Conservation (phyloP, 108 stramenopile species). For the Nannochloropsis gaditana region DNA sequence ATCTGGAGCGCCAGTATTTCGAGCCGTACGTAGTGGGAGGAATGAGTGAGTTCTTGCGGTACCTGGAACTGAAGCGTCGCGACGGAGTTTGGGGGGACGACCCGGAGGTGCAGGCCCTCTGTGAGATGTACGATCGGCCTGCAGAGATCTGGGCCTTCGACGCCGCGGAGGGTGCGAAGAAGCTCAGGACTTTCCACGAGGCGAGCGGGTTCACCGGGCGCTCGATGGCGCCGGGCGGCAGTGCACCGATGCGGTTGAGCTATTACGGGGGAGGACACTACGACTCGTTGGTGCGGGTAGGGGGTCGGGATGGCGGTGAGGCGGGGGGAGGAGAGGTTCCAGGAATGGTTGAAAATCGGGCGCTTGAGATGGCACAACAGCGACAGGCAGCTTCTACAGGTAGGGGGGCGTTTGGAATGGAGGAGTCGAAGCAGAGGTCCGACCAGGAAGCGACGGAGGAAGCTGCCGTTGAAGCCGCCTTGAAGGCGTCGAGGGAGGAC, state of each 20-base stretch:
- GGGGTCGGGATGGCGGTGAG: neutral
- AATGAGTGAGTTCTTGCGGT: slow-evolving; percentile 56
- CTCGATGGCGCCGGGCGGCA: neutral
- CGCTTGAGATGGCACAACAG: neutral
- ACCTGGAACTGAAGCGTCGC: slow-evolving; percentile 68
- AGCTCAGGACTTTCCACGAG: slow-evolving; percentile 58
- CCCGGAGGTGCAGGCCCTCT: slow-evolving; percentile 89
- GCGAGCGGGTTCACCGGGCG: neutral
- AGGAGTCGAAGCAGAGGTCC: neutral
- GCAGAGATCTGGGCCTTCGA: slow-evolving; percentile 71
- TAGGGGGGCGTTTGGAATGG: neutral
- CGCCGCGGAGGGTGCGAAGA: slow-evolving; percentile 42
- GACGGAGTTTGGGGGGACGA: slow-evolving; percentile 89
- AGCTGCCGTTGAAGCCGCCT: neutral
- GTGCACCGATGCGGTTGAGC: slow-evolving; percentile 50
- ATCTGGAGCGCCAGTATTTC: slow-evolving; percentile 58
- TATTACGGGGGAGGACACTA: slow-evolving; percentile 65
- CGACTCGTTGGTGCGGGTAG: slow-evolving; percentile 51
- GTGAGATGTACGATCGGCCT: slow-evolving; percentile 85
- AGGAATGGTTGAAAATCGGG: neutral
- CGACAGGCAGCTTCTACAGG: neutral
- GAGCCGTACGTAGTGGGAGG: slow-evolving; percentile 69
- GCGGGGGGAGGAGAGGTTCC: neutral
- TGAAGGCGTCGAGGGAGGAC: neutral
- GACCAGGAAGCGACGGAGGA: neutral